Conservation (phyloP, 345 rosid genomes). For the Eucalyptus guilfoylei region DNA sequence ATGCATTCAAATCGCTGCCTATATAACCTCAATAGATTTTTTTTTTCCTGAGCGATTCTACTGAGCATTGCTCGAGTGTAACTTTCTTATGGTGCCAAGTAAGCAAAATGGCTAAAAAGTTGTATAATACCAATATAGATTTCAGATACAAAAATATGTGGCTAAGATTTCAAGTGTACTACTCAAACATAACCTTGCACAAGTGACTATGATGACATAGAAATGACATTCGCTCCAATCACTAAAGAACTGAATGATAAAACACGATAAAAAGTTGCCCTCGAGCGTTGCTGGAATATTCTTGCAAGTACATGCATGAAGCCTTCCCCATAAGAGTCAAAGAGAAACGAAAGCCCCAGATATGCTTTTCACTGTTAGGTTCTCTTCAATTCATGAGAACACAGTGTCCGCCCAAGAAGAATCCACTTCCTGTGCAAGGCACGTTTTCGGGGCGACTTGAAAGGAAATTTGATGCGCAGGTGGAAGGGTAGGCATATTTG, state of each 20-base stretch:
- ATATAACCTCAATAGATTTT: background rate
- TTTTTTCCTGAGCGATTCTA: background rate
- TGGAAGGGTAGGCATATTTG: no score
- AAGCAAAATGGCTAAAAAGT: background rate
- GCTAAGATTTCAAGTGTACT: background rate
- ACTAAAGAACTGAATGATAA: background rate
- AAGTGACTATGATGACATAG: background rate
- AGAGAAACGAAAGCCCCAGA: background rate
- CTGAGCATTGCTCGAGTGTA: background rate
- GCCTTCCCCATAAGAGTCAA: background rate
- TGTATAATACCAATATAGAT: background rate
- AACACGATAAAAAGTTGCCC: background rate
- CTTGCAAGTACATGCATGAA: background rate
- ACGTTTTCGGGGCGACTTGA: no score
- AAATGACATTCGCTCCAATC: background rate
- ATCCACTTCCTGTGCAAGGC: no score
- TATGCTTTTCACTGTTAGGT: background rate
- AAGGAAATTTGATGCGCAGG: no score
- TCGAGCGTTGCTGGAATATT: background rate
- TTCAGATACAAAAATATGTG: background rate
- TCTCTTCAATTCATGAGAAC: background rate
- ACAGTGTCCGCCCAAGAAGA: background rate
- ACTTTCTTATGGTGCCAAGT: background rate
- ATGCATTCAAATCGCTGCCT: background rate
- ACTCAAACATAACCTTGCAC: background rate